Percentiles rank a stretch among this genome's conserved stretches.
phyloP scores from a whole-genome alignment of 441 rosid species.

The Aquilaria agallochum region DNA sequence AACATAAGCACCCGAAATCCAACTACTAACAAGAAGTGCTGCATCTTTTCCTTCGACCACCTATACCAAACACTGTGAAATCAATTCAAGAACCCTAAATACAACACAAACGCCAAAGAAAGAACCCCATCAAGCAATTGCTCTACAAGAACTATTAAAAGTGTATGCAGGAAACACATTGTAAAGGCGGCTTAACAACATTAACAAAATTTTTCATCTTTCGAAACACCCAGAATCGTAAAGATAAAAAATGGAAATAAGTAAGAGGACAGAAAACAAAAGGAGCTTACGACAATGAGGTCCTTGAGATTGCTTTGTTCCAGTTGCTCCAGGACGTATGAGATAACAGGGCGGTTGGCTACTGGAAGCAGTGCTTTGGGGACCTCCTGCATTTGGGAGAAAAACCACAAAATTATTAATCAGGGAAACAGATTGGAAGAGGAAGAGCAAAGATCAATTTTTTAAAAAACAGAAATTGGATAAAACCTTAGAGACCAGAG shows the following conservation, averaged over 20 bases:
- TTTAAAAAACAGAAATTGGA: neutral
- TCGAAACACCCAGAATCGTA: too few species aligned
- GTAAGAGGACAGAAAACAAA: neutral
- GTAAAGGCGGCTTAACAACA: neutral
- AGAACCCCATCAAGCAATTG: neutral
- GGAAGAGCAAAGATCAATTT: neutral
- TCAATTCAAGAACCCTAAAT: constrained; percentile 1
- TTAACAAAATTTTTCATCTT: neutral
- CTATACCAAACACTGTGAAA: constrained; percentile 28
- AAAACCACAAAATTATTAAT: neutral
- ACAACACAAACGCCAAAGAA: constrained; percentile 5
- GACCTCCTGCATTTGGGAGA: constrained; percentile 56
- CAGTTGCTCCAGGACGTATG: constrained; percentile 76
- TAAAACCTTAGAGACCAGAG: constrained; percentile 76
- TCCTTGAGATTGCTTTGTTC: constrained; percentile 81
- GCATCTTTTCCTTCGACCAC: constrained; percentile 94
- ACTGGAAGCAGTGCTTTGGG: constrained; percentile 91
- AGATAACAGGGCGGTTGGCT: constrained; percentile 81
- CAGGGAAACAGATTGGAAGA: neutral
- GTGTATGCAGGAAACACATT: neutral
- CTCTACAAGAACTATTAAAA: too few species aligned
- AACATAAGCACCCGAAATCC: constrained; percentile 83
- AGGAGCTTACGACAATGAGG: constrained; percentile 67
- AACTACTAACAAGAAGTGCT: constrained; percentile 73
- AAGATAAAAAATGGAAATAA: neutral